Evolutionary conservation across 495 filamentous ascomycete species (phyloP), one percentile per base, ranked within the genome.

Genomic region (Penicillium herquei): DNA sequence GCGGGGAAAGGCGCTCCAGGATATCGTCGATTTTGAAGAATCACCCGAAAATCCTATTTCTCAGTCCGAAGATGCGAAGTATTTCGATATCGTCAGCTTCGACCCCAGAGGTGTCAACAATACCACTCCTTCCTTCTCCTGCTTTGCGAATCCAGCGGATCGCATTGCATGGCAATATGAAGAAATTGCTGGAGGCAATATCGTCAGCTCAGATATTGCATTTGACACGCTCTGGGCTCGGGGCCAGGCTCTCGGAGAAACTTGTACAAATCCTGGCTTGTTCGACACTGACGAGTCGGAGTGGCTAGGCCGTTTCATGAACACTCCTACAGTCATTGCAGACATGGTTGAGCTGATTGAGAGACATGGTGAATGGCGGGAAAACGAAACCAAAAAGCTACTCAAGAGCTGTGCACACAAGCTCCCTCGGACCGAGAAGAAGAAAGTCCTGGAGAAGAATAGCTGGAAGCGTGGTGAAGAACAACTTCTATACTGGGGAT

Each of bases 261-360:
- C 43, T 7, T 46, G 43, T 12, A 31, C 18, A n/a, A 32, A 5
- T 9, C 11, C 12, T 32, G 12, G 26, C 32, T 12, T 13, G 8
- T 10, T 7, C 13, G 12, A 7, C 13, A 7, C 5, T 7, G 13
- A 26, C 9, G 43, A 14, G 3, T 33, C 43, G 43, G 43, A 46
- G 30, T 46, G 43, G 43, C 30, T 46, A 13, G 43, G 26, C 2
- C 18, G 26, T 32, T 46, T 46, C 43, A 46, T 46, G 43, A 46
- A 32, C 43, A 46, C 43, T 2, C 43, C 43, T 13, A 11, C 26
- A 6, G 43, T 46, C 1, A 26, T 46, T 12, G 43, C 43, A 14
- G 43, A 46, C 31, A 46, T 46, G 43, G 43, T 46, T 31, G 21
- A 46, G 31, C 10, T 46, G 11, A 8, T 46, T n/a, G 43, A 46